Evolutionary conservation across 441 rosid genomes (phyloP).

Genomic region (Brassica hybrid): DNA sequence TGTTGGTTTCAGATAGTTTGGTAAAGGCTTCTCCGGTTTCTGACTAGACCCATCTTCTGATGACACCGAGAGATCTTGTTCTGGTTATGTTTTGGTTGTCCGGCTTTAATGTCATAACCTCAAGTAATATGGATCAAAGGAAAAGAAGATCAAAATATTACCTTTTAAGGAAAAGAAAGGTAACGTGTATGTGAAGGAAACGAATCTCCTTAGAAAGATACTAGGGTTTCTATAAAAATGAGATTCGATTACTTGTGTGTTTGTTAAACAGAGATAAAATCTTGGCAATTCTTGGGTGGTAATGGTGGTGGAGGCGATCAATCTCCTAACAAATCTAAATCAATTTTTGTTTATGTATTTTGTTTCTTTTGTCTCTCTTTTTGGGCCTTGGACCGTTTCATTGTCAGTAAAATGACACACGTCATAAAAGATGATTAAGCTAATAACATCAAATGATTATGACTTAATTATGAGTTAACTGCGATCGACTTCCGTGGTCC

Average conservation of each 20-base stretch:
- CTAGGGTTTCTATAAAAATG: background rate
- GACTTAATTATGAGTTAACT: too few species aligned
- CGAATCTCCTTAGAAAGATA: background rate
- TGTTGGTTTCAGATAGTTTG: constrained; percentile 58
- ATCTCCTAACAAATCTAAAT: too few species aligned
- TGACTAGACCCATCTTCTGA: too few species aligned
- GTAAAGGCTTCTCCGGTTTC: constrained; percentile 17
- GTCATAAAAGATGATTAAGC: too few species aligned
- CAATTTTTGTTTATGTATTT: too few species aligned
- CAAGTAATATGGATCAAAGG: background rate
- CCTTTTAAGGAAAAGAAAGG: background rate
- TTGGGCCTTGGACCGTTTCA: too few species aligned
- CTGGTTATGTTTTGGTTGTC: constrained; percentile 59
- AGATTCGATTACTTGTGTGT: constrained; percentile 10
- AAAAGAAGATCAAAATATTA: background rate
- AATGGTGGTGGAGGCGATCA: too few species aligned
- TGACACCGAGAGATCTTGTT: constrained; percentile 33
- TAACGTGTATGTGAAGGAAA: constrained; percentile 37
- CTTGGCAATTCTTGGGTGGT: too few species aligned
- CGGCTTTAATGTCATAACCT: constrained; percentile 37
- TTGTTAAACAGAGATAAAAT: background rate
- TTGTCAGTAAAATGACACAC: too few species aligned
- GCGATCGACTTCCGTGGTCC: too few species aligned
- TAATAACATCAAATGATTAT: too few species aligned
- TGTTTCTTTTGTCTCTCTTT: too few species aligned